These are phyloP conservation scores for Fraxinus quadrangulata DNA, from an alignment of 257 asterid species.

Conservation along the genomic window DNA sequence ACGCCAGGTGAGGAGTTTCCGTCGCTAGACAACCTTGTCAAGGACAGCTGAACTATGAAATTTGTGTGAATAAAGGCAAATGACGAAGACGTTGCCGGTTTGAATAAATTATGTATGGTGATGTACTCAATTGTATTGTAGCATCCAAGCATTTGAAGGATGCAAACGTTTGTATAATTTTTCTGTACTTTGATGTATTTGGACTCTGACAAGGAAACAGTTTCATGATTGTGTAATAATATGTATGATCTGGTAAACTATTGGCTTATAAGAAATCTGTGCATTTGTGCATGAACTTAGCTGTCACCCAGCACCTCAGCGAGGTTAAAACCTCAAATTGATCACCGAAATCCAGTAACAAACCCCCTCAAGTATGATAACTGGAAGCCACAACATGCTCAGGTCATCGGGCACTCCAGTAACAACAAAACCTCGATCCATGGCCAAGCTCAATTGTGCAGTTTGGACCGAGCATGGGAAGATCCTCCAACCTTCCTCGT, in stretches of 20 bases:
- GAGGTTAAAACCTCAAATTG: too few relatives aligned
- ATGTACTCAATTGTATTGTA: neutral
- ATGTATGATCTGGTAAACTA: neutral
- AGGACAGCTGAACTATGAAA: neutral
- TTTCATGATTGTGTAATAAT: neutral
- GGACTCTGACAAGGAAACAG: neutral
- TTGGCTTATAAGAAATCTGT: neutral
- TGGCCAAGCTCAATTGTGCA: too few relatives aligned
- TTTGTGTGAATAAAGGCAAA: conserved; percentile 32
- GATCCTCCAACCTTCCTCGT: too few relatives aligned
- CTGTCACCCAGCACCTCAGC: neutral
- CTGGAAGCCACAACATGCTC: neutral
- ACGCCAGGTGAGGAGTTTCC: conserved; percentile 62
- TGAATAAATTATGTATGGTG: neutral
- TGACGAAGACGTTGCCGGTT: conserved; percentile 21
- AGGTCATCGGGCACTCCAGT: too few relatives aligned
- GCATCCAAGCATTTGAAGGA: neutral
- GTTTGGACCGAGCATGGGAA: too few relatives aligned
- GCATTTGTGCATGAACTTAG: neutral
- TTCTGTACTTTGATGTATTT: neutral
- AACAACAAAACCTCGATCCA: too few relatives aligned
- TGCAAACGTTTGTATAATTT: neutral
- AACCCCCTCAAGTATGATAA: neutral
- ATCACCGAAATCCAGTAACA: too few relatives aligned
- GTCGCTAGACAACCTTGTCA: conserved; percentile 35